A percentile compares a stretch with the other conserved stretches of the same genome.
phyloP scores from a whole-genome alignment of 2,329 filamentous ascomycete species.

The Pseudofabraea citricarpa region DNA sequence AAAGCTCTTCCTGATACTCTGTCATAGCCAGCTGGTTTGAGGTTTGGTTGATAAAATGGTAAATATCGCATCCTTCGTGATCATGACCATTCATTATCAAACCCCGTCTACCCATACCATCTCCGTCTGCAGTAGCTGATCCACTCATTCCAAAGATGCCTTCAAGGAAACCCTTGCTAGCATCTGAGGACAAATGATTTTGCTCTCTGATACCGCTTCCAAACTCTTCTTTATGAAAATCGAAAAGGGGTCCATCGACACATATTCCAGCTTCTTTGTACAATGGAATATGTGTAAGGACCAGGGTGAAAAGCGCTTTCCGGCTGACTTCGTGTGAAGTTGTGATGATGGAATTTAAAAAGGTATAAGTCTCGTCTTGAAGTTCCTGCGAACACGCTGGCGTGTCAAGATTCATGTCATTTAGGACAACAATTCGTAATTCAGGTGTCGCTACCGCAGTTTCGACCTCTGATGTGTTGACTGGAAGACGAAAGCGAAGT shows the following conservation, averaged over 20 bases:
- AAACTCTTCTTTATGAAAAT: conserved; percentile 63
- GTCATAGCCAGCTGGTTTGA: conserved; percentile 7
- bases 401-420: conserved; percentile 89
- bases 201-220: conserved; percentile 80
- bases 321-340: conserved; percentile 56
- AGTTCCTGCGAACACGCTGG: conserved; percentile 64
- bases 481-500: conserved; percentile 62
- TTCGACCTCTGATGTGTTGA: conserved; percentile 34
- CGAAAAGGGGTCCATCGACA: conserved; percentile 77
- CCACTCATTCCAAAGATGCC: conserved; percentile 76
- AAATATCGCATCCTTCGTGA: conserved; percentile 87
- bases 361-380: conserved; percentile 72
- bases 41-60: conserved; percentile 74
- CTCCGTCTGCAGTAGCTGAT: conserved; percentile 49
- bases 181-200: conserved; percentile 75
- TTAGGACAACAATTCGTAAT: conserved; percentile 79
- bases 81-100: conserved; percentile 91
- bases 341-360: conserved; percentile 65
- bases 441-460: conserved; percentile 49
- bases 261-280: conserved; percentile 81
- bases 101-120: conserved; percentile 65
- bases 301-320: conserved; percentile 67
- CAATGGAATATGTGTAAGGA: conserved; percentile 89
- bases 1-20: conserved; percentile 3
- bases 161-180: conserved; percentile 72